Evolutionary conservation across 495 filamentous ascomycete genomes (phyloP).

Genomic region (Choiromyces venosus): DNA sequence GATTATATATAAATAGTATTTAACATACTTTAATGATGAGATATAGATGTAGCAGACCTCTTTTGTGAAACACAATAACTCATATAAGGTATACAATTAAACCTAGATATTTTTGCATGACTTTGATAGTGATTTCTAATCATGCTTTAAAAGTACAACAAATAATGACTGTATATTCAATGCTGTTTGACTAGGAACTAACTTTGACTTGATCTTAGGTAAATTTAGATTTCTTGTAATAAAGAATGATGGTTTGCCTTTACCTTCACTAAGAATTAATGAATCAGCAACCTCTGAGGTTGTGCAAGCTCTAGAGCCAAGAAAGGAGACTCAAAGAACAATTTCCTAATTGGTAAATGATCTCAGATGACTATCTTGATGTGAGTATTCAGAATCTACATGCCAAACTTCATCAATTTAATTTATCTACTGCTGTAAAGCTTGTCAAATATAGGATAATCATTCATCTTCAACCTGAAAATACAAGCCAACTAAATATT

Average conservation of each 20-base stretch:
- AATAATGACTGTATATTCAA: slow-evolving; percentile 6
- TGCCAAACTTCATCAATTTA: no score
- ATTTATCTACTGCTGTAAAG: no score
- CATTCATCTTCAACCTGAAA: slow-evolving; percentile 4
- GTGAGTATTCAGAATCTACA: no score
- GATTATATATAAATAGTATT: neutral
- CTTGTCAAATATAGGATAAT: no score
- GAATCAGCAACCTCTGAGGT: slow-evolving; percentile 9
- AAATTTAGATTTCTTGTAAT: slow-evolving; percentile 18
- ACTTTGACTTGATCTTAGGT: slow-evolving; percentile 4
- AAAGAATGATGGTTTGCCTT: slow-evolving; percentile 8
- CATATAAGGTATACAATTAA: slow-evolving; percentile 7
- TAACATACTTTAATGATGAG: slow-evolving; percentile 15
- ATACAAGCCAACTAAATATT: slow-evolving; percentile 7
- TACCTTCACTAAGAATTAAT: neutral
- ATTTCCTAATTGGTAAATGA: no score
- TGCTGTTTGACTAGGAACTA: slow-evolving; percentile 5
- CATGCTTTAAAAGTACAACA: slow-evolving; percentile 11
- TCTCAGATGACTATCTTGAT: no score
- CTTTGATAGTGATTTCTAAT: neutral
- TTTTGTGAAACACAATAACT: slow-evolving; percentile 12
- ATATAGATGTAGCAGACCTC: neutral
- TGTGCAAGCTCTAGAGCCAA: slow-evolving; percentile 2
- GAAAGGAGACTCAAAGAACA: no score
- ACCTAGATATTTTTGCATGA: neutral